A percentile compares a stretch with the other conserved stretches of the same genome.
Conservation (phyloP, 495 filamentous ascomycete genomes). For the Podospora anserina region DNA sequence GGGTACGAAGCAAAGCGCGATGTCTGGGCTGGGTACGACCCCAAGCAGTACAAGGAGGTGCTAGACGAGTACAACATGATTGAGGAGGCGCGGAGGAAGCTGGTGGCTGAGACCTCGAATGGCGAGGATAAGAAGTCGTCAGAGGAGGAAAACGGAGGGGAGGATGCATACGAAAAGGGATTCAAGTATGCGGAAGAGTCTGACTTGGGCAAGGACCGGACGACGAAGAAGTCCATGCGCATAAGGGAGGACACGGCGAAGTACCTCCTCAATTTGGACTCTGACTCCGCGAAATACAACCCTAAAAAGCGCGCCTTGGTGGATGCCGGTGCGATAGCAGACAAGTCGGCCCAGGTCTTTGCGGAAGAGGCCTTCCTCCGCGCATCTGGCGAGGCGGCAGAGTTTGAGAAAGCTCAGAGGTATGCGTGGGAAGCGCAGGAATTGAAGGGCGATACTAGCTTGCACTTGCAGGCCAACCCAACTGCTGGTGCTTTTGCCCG, state of each 20-base stretch:
- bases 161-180: constrained; percentile 33
- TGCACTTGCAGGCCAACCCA: constrained; percentile 93
- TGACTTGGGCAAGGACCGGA: constrained; percentile 93
- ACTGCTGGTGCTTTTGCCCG: constrained; percentile 83
- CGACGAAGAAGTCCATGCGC: constrained; percentile 79
- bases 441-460: constrained; percentile 63
- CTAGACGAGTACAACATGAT: constrained; percentile 84
- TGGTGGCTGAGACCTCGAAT: constrained; percentile 43
- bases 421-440: constrained; percentile 98
- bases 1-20: constrained; percentile 99
- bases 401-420: constrained; percentile 83
- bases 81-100: constrained; percentile 70
- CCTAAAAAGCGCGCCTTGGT: constrained; percentile 95
- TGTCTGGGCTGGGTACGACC: constrained; percentile 95
- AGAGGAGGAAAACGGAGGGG: constrained; percentile 42
- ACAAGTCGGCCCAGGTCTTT: constrained; percentile 81
- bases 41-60: constrained; percentile 77
- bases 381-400: constrained; percentile 87
- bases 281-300: constrained; percentile 97
- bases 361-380: constrained; percentile 93
- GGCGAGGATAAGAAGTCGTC: constrained; percentile 21
- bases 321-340: constrained; percentile 76
- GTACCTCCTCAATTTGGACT: constrained; percentile 89
- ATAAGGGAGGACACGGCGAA: constrained; percentile 98
- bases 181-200: constrained; percentile 89